phyloP scores from a whole-genome alignment of 1,139 yeast genomes.

The Spathaspora jeffriesii region DNA sequence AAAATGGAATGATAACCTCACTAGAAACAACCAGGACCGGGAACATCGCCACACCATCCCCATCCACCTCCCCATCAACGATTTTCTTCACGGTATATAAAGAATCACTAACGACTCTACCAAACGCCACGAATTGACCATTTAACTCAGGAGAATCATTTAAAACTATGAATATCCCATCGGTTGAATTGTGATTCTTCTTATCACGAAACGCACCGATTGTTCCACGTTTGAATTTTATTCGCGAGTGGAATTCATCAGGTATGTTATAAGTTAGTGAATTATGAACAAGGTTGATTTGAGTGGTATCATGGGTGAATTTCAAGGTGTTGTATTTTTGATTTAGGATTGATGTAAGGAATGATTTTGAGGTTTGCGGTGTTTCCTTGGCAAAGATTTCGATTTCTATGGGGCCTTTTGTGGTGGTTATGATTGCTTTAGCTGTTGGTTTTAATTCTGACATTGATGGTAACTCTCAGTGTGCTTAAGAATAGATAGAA shows the following conservation, averaged over 20 bases:
- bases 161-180: slow-evolving; percentile 55
- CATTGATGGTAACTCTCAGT: slow-evolving; percentile 3
- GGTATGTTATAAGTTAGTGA: slow-evolving; percentile 17
- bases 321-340: slow-evolving; percentile 40
- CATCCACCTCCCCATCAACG: slow-evolving; percentile 48
- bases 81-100: slow-evolving; percentile 56
- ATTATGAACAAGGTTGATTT: slow-evolving; percentile 34
- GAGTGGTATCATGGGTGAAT: slow-evolving; percentile 36
- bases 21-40: slow-evolving; percentile 47
- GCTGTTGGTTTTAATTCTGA: slow-evolving; percentile 65
- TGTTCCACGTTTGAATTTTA: slow-evolving; percentile 37
- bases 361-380: slow-evolving; percentile 50
- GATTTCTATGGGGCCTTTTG: slow-evolving; percentile 60
- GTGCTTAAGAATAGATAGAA: too few species aligned
- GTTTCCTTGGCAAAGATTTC: slow-evolving; percentile 76
- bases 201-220: slow-evolving; percentile 48
- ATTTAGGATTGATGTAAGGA: slow-evolving; percentile 50
- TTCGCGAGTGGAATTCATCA: slow-evolving; percentile 57
- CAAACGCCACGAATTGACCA: slow-evolving; percentile 56
- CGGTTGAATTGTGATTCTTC: slow-evolving; percentile 37
- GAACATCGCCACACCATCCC: slow-evolving; percentile 46
- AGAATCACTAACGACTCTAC: slow-evolving; percentile 59
- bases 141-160: slow-evolving; percentile 46
- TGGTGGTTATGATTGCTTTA: slow-evolving; percentile 53
- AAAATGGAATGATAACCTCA: slow-evolving; percentile 49